Percentiles rank a stretch among this genome's conserved stretches.
Evolutionary conservation across 345 rosid genomes (phyloP).

Genomic region (Raphanus raphanistrum): DNA sequence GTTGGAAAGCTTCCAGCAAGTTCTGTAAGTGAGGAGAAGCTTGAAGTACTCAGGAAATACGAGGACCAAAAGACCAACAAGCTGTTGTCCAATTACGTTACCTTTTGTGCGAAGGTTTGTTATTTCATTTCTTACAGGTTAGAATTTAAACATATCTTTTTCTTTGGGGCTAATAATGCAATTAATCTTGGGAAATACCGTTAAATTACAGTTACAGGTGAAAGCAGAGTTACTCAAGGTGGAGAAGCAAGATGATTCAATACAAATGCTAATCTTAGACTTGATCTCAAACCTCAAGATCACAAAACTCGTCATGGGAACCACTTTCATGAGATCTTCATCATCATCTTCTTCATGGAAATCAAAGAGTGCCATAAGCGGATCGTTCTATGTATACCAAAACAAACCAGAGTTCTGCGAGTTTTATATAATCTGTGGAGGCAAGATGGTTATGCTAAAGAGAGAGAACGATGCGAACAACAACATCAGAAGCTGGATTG

Average conservation of each 20-base stretch:
- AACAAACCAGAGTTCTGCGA: constrained; percentile 72
- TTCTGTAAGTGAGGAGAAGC: constrained; percentile 61
- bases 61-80: constrained; percentile 59
- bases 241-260: constrained; percentile 60
- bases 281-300: constrained; percentile 55
- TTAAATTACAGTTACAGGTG: constrained; percentile 39
- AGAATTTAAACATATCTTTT: neutral
- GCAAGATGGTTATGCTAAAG: constrained; percentile 54
- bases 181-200: neutral
- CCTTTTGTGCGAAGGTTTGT: constrained; percentile 64
- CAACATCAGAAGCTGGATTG: constrained; percentile 52
- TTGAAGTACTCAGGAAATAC: constrained; percentile 50
- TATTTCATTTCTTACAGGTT: neutral
- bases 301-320: constrained; percentile 69
- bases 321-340: constrained; percentile 66
- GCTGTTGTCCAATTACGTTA: constrained; percentile 53
- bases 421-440: constrained; percentile 64
- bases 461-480: constrained; percentile 52
- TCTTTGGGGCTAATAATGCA: neutral
- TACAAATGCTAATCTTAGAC: constrained; percentile 56
- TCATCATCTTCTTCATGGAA: constrained; percentile 50
- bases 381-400: constrained; percentile 51
- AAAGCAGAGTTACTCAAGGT: constrained; percentile 60
- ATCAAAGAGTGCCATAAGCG: constrained; percentile 61
- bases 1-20: constrained; percentile 87